These are phyloP conservation scores for Lyophyllum shimeji DNA, from an alignment of 768 basidiomycete species.

Conservation along the genomic window DNA sequence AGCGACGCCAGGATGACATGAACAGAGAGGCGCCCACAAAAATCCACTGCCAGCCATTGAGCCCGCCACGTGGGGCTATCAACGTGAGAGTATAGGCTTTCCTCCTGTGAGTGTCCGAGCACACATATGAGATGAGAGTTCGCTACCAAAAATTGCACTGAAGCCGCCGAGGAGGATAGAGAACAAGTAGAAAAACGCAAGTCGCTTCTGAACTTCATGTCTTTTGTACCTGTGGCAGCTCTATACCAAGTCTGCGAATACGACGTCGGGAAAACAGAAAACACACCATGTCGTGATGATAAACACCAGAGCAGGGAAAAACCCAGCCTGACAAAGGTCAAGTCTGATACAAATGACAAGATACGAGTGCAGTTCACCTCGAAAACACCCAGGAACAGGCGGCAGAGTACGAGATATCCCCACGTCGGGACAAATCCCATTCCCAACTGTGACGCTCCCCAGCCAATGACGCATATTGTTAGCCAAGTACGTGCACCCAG, in stretches of 20 bases:
- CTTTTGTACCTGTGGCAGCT: slow-evolving; percentile 31
- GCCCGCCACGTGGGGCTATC: slow-evolving; percentile 13
- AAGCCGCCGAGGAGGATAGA: slow-evolving; percentile 31
- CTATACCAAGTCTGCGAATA: background rate
- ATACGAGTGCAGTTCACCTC: slow-evolving; percentile 28
- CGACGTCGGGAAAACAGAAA: background rate
- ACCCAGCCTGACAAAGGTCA: slow-evolving; percentile 29
- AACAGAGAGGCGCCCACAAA: slow-evolving; percentile 18
- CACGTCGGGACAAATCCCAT: slow-evolving; percentile 44
- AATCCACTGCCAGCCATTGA: slow-evolving; percentile 28
- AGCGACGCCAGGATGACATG: background rate
- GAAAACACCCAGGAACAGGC: slow-evolving; percentile 39
- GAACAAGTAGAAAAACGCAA: slow-evolving; percentile 31
- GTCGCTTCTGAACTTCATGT: slow-evolving; percentile 41
- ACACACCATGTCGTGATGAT: slow-evolving; percentile 39
- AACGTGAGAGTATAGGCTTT: slow-evolving; percentile 16
- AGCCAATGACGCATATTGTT: slow-evolving; percentile 35
- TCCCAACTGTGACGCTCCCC: slow-evolving; percentile 41
- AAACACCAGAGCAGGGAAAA: slow-evolving; percentile 41
- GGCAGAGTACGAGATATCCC: slow-evolving; percentile 37
- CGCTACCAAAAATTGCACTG: slow-evolving; percentile 24
- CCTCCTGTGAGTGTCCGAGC: background rate
- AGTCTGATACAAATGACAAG: background rate
- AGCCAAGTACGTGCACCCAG: slow-evolving; percentile 43
- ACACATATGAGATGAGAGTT: background rate